Percentiles rank a stretch among this genome's conserved stretches.
Conservation (phyloP, 805 yeast genomes). For the Tetrapisispora pingtungensis region DNA sequence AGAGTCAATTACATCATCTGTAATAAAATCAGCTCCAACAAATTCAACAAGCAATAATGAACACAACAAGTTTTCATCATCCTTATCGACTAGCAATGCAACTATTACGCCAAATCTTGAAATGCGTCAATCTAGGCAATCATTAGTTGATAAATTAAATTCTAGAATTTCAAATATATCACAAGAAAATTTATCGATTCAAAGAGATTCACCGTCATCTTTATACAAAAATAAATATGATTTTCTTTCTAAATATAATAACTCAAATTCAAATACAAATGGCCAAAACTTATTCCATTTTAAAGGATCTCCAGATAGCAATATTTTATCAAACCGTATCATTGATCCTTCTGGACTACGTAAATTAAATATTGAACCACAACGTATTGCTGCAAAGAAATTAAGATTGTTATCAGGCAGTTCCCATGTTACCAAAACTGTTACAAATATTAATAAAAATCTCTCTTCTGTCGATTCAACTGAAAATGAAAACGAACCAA, state of each 20-base stretch:
- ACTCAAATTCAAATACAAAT: slow-evolving; percentile 3
- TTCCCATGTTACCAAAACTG: slow-evolving; percentile 13
- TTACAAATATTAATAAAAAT: background rate
- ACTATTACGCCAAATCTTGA: slow-evolving; percentile 2
- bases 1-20: slow-evolving; percentile 30
- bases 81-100: no score
- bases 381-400: slow-evolving; percentile 36
- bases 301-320: slow-evolving; percentile 6
- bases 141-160: slow-evolving; percentile 30
- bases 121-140: slow-evolving; percentile 14
- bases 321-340: slow-evolving; percentile 5
- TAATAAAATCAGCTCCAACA: background rate
- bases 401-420: slow-evolving; percentile 29
- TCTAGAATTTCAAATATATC: slow-evolving; percentile 24
- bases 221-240: slow-evolving; percentile 6
- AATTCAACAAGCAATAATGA: background rate
- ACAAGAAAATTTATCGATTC: slow-evolving; percentile 20
- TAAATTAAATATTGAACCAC: slow-evolving; percentile 33
- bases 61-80: background rate
- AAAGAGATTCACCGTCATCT: slow-evolving; percentile 29
- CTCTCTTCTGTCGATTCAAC: background rate
- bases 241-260: background rate
- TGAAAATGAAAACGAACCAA: no score
- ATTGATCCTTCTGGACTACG: slow-evolving; percentile 25
- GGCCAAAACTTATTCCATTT: slow-evolving; percentile 5